Evolutionary conservation across 2,329 filamentous ascomycete species (phyloP).

Genomic region (Chaetomiaceae sp.): DNA sequence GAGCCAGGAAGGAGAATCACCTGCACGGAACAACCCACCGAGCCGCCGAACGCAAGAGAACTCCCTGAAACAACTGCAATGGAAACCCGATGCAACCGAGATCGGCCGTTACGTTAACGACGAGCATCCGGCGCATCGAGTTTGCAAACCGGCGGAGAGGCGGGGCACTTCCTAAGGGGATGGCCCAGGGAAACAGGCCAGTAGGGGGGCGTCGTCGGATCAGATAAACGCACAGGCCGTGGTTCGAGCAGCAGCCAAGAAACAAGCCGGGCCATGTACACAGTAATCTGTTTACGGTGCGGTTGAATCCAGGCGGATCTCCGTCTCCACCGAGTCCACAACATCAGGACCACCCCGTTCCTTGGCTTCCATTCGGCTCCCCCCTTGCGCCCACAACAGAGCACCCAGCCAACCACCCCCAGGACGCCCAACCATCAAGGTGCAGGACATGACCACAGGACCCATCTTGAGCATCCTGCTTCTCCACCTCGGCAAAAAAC

Average conservation of each 20-base stretch:
- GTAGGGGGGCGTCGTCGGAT: background rate
- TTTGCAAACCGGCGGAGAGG: background rate
- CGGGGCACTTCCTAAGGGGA: background rate
- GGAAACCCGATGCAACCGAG: background rate
- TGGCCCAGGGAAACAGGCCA: background rate
- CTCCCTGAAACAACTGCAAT: background rate
- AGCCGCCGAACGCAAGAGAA: background rate
- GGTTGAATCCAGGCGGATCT: background rate
- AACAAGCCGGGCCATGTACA: background rate
- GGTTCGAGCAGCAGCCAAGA: background rate
- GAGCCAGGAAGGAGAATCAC: background rate
- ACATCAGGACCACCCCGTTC: background rate
- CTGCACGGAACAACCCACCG: background rate
- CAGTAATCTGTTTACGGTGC: constrained; percentile 4
- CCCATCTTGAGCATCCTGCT: background rate
- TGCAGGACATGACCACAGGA: too few relatives aligned
- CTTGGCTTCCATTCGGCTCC: too few relatives aligned
- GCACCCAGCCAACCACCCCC: background rate
- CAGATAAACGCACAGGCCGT: background rate
- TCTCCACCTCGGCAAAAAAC: background rate
- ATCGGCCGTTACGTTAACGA: constrained; percentile 1
- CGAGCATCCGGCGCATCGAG: background rate
- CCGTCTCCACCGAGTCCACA: background rate
- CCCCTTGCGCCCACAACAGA: too few relatives aligned
- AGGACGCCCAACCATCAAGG: too few relatives aligned